phyloP scores from a whole-genome alignment of 768 basidiomycete genomes.

The Suillus bovinus region DNA sequence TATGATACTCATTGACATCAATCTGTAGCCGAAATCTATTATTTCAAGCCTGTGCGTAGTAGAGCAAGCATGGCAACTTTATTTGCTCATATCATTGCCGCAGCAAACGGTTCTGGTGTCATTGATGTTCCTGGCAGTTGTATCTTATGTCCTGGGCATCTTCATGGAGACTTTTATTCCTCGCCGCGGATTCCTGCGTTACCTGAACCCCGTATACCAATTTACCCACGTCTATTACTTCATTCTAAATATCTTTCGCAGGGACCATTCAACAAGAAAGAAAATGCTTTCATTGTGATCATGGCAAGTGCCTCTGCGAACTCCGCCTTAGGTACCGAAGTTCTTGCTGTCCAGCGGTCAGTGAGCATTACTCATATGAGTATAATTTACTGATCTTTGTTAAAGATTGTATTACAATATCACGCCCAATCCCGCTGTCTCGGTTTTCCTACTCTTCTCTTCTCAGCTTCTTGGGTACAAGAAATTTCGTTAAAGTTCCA shows the following conservation, averaged over 20 bases:
- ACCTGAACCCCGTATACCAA: constrained; percentile 45
- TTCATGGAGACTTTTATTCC: constrained; percentile 43
- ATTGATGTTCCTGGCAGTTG: constrained; percentile 50
- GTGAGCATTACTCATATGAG: background rate
- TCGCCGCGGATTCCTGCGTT: constrained; percentile 39
- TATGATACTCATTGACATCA: constrained; percentile 7
- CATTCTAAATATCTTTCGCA: constrained; percentile 18
- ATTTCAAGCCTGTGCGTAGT: constrained; percentile 49
- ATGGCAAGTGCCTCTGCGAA: constrained; percentile 51
- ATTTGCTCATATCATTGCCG: constrained; percentile 4
- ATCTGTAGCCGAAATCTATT: constrained; percentile 47
- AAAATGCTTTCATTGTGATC: constrained; percentile 52
- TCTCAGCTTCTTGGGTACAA: constrained; percentile 38
- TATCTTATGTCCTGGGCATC: constrained; percentile 46
- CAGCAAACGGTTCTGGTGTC: constrained; percentile 52
- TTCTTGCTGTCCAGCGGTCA: constrained; percentile 44
- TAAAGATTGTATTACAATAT: constrained; percentile 43
- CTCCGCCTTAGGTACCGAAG: constrained; percentile 49
- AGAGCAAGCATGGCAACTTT: background rate
- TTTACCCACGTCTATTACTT: background rate
- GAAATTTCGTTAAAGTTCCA: background rate
- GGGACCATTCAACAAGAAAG: constrained; percentile 54
- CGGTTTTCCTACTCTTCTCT: constrained; percentile 39
- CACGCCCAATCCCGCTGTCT: constrained; percentile 44
- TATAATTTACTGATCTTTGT: background rate